phyloP scores from a whole-genome alignment of 73 alveolate genomes.

The Paramecium sexaurelia region DNA sequence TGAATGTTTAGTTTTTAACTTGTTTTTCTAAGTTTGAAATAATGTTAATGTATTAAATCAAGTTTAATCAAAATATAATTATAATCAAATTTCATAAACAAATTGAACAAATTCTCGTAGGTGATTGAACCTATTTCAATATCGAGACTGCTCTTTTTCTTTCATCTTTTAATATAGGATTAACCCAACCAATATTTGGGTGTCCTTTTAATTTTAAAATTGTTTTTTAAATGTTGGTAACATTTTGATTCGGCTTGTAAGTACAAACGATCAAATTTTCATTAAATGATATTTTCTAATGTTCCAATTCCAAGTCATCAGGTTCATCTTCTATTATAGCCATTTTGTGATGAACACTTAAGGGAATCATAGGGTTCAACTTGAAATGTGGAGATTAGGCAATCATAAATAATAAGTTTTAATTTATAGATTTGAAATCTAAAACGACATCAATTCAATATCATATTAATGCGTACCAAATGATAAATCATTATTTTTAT shows the following conservation, averaged over 20 bases:
- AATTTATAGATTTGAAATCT: not conserved
- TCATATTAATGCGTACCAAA: not conserved
- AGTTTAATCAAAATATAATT: not conserved
- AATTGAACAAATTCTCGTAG: not conserved
- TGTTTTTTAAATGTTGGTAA: not conserved
- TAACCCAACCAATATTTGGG: not conserved
- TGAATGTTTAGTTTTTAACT: not conserved
- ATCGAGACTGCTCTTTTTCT: not conserved
- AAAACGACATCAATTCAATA: not conserved
- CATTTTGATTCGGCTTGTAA: constrained; percentile 3
- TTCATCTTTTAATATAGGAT: not conserved
- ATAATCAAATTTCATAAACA: not conserved
- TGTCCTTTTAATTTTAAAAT: not conserved
- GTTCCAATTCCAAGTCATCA: not conserved
- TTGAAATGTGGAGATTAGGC: constrained; percentile 36
- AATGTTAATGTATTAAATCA: not conserved
- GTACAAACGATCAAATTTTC: constrained; percentile 22
- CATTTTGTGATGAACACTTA: constrained; percentile 18
- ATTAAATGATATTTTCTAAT: not conserved
- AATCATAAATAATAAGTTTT: not conserved
- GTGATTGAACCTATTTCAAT: not conserved
- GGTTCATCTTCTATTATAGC: not conserved
- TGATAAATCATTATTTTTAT: not conserved
- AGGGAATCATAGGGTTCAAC: constrained; percentile 2
- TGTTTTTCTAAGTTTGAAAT: not conserved